Evolutionary conservation across 306 rosid genomes (phyloP).

Genomic region (Medicago arabica): DNA sequence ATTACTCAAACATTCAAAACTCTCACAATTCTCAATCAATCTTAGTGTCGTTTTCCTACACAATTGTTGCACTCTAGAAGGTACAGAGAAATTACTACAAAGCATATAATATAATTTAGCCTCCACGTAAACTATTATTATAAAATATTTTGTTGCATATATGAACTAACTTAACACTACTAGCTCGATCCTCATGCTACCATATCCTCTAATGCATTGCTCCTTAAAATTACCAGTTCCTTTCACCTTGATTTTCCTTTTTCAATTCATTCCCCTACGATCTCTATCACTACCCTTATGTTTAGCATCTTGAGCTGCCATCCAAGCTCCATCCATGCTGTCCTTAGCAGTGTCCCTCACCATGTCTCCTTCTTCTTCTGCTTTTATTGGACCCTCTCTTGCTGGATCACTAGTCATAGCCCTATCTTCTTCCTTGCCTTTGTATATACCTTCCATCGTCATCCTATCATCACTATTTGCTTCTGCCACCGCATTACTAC

Average conservation of each 20-base stretch:
- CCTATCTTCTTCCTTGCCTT: conserved; percentile 20
- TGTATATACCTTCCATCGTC: conserved; percentile 35
- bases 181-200: no score
- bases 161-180: no score
- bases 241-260: no score
- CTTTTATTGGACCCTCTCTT: conserved; percentile 40
- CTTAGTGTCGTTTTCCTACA: no score
- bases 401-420: conserved; percentile 18
- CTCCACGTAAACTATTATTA: no score
- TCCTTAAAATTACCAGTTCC: background rate
- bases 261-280: background rate
- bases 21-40: no score
- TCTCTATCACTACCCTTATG: conserved; percentile 14
- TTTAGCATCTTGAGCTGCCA: conserved; percentile 37
- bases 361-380: conserved; percentile 38
- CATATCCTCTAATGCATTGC: background rate
- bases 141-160: no score
- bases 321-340: conserved; percentile 49
- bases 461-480: conserved; percentile 13
- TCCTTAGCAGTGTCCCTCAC: conserved; percentile 44
- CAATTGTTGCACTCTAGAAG: no score
- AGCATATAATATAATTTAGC: no score
- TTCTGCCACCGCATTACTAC: conserved; percentile 42
- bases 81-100: no score
- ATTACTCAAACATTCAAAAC: no score